Percentiles rank a stretch among this genome's conserved stretches.
These are phyloP conservation scores for Kwoniella europaea DNA, from an alignment of 768 basidiomycete genomes.

Conservation along the genomic window DNA sequence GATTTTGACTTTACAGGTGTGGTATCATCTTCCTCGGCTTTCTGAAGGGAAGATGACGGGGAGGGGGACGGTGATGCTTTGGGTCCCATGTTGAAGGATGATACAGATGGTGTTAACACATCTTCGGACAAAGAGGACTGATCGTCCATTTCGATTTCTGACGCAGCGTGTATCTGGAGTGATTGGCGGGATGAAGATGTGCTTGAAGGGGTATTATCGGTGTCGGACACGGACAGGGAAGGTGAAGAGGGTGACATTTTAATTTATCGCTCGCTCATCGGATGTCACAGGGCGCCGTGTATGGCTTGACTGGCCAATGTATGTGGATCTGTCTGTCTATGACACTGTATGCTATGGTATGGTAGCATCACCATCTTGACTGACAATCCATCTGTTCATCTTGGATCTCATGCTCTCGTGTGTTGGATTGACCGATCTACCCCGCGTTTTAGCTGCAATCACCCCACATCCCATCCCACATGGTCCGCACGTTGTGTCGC, in stretches of 20 bases:
- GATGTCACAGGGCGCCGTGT: background rate
- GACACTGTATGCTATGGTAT: background rate
- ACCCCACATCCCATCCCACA: background rate
- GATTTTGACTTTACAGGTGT: slow-evolving; percentile 10
- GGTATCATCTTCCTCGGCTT: background rate
- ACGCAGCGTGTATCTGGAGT: slow-evolving; percentile 25
- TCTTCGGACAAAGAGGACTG: slow-evolving; percentile 7
- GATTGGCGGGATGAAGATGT: slow-evolving; percentile 11
- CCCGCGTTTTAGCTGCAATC: slow-evolving; percentile 16
- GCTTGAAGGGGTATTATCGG: slow-evolving; percentile 8
- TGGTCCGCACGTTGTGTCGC: background rate
- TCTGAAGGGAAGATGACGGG: background rate
- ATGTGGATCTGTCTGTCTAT: background rate
- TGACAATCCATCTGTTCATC: background rate
- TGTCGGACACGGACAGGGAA: background rate
- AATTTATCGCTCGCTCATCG: background rate
- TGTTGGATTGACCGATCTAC: background rate
- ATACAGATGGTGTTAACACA: slow-evolving; percentile 2
- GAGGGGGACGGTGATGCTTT: background rate
- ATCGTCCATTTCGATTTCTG: slow-evolving; percentile 43
- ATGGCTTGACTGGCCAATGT: too few species aligned
- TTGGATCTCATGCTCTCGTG: background rate
- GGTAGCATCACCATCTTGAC: background rate
- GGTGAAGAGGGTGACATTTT: background rate
- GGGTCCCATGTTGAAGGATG: slow-evolving; percentile 1